These are phyloP conservation scores for Coemansia sp. DNA, from an alignment of 192 early-diverging fungal species.

Conservation along the genomic window DNA sequence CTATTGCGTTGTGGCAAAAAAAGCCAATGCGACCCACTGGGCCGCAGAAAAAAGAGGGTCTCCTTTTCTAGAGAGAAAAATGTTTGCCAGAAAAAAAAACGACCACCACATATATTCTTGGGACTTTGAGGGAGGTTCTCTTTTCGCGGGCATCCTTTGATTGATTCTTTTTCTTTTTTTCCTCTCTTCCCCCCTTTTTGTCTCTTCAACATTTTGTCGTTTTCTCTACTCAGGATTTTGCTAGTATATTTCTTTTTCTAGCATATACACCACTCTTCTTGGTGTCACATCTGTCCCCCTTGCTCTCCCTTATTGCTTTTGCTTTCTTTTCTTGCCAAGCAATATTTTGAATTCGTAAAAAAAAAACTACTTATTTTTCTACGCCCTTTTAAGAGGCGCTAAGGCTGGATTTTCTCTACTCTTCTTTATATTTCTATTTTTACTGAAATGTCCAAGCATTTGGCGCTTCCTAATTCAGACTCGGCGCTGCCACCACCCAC, in stretches of 20 bases:
- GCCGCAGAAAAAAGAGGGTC: not conserved
- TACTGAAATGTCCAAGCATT: slow-evolving; percentile 35
- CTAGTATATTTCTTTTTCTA: slow-evolving; percentile 1
- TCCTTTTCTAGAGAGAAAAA: not conserved
- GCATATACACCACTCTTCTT: slow-evolving; percentile 13
- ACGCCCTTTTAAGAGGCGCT: not conserved
- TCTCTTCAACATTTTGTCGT: not conserved
- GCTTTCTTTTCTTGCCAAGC: not conserved
- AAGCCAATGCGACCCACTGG: not conserved
- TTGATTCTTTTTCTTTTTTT: not conserved
- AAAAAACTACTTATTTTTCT: not conserved
- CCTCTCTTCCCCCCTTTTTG: not conserved
- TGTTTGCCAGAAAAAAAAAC: not conserved
- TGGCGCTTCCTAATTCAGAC: slow-evolving; percentile 44
- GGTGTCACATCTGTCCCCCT: slow-evolving; percentile 8
- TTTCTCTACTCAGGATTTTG: not conserved
- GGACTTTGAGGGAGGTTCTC: not conserved
- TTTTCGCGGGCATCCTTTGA: slow-evolving; percentile 6
- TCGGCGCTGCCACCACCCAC: slow-evolving; percentile 35
- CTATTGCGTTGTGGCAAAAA: not conserved
- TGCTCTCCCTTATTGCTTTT: slow-evolving; percentile 11
- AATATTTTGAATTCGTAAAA: slow-evolving; percentile 13
- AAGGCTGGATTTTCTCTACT: slow-evolving; percentile 2
- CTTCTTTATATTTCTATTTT: slow-evolving; percentile 7
- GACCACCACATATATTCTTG: not conserved